Conservation (phyloP, 2,329 filamentous ascomycete genomes). For the Juglanconis oblonga region DNA sequence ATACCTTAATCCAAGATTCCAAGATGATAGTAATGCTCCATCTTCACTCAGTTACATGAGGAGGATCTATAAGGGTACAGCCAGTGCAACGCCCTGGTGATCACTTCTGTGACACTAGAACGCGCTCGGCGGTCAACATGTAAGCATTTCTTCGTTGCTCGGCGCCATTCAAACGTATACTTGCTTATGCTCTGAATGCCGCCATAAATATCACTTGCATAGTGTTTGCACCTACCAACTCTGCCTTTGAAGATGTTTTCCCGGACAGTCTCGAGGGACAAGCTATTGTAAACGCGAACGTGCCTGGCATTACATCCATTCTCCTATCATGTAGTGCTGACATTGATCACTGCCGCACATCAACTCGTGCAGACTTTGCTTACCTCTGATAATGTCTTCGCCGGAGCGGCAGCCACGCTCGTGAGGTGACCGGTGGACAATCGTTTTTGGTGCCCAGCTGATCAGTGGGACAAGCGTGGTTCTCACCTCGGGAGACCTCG, state of each 20-base stretch:
- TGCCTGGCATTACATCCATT: slow-evolving; percentile 4
- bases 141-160: neutral
- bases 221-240: slow-evolving; percentile 2
- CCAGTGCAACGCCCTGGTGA: no score
- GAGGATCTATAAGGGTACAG: no score
- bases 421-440: slow-evolving; percentile 3
- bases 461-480: neutral
- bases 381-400: slow-evolving; percentile 3
- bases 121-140: no score
- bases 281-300: neutral
- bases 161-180: neutral
- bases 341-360: neutral
- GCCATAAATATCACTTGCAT: neutral
- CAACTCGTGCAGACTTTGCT: slow-evolving; percentile 6
- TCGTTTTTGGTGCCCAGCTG: neutral
- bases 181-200: neutral
- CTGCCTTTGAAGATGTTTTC: slow-evolving; percentile 1
- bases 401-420: neutral
- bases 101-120: no score
- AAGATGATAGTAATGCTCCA: no score
- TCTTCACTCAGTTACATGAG: no score
- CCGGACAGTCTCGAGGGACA: slow-evolving; percentile 2
- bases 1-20: no score
- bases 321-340: slow-evolving; percentile 3
- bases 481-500: neutral